Evolutionary conservation across 139 green algal species (phyloP), one percentile per base, ranked within the genome.

Genomic region (Gonium pectorale): DNA sequence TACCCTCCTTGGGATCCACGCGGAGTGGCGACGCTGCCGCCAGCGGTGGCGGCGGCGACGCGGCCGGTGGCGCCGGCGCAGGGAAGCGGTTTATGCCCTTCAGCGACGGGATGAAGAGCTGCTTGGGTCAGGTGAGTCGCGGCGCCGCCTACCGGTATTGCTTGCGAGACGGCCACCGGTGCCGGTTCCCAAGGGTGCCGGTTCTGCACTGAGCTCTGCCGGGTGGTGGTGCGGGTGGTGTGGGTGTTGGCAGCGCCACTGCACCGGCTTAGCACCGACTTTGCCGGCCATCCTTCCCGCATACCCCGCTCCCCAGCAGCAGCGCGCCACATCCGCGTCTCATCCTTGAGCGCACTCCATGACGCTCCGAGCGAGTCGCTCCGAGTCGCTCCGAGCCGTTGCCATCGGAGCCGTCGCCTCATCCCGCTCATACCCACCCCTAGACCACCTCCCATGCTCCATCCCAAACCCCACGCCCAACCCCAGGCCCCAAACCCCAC

Each of bases 91-190:
- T 90, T 64, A 71, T 90, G 44, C 90, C 90, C 29, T 93, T 93
- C 82, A 89, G 79, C 38, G 90, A 93, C 43, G 90, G 90, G 24
- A 83, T 91, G n/a, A 93, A 93, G 86, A 89, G 62, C 85, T 93
- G 90, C 90, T 37, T 93, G 62, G 90, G 90, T 2, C 87, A 91
- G 86, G 90, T 93, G 85, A 6, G 86, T 24, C 11, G 44, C 5
- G 11, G 22, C 13, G 6, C 29, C 13, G 74, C 3, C 29, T 24
- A 6, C 56, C 56, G 19, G 19, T 64, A 27, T n/a, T n/a, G n/a
- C n/a, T n/a, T n/a, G n/a, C n/a, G n/a, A n/a, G n/a, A n/a, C n/a
- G n/a, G n/a, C n/a, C n/a, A n/a, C n/a, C n/a, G n/a, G n/a, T n/a
- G n/a, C n/a, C n/a, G n/a, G n/a, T 6, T 6, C 56, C 56, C 62